Base-by-base conservation (phyloP, 1,139 yeast species). In the Geotrichum reessii region DNA sequence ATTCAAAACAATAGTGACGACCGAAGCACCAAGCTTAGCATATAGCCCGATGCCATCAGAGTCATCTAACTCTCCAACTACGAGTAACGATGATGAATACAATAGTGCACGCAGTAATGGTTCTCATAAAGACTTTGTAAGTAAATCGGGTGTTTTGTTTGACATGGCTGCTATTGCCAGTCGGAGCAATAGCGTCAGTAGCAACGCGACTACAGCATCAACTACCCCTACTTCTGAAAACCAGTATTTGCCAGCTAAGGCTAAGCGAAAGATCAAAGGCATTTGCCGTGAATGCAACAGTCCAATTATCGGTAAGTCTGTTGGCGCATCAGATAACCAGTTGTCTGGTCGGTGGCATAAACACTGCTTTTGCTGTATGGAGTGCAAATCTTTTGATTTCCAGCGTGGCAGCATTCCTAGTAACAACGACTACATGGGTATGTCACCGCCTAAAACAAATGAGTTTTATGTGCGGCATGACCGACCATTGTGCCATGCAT, bases 291-390 rank as follows among this genome's bases (percentile, higher is more conserved):
- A 77, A 11, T 92, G 99, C 75, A 69, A 72, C 9, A 65, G 71
- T 31, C 73, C 69, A 24, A 81, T 85, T 47, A 68, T 63, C 55
- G 85, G 76, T 50, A 82, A 76, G 75, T 81, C 79, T 61, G 82
- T 93, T n/a, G 86, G 84, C 70, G 89, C 97, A 49, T 84, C 82
- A 63, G 90, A 89, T 55, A 86, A 87, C 24, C 92, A 87, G 66
- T 75, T 93, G 49, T 81, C 92, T 0, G 99, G 99, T 0, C 95
- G 91, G 72, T 92, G 98, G 98, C 99, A 93, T 71, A 79, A 95
- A 55, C 74, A 78, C 17, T 93, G 99, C 71, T 92, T 93, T 75
- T 74, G 77, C 22, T 93, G 99, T 74, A 73, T 78, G 24, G 71
- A 75, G n/a, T 90, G 97, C 74, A 72, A 73, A 5, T 68, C 79